Conservation (phyloP, 2,329 filamentous ascomycete species). For the Colletotrichum neosansevieriae region DNA sequence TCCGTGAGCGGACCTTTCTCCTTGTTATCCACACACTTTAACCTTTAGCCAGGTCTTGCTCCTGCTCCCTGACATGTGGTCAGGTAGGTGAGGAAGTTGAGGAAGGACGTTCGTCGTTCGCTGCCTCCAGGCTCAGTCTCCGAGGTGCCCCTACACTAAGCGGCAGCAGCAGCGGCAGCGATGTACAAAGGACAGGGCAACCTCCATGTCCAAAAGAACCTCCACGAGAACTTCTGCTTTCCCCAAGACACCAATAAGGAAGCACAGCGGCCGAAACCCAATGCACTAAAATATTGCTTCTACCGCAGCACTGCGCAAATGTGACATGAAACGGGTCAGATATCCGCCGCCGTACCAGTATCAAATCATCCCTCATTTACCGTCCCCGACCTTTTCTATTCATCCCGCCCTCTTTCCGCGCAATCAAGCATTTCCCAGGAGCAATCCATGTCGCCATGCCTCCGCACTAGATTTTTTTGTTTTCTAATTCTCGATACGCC, state of each 20-base stretch:
- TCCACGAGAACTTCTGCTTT: background rate
- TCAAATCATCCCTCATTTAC: conserved; percentile 4
- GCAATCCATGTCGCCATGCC: too few relatives aligned
- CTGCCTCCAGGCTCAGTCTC: background rate
- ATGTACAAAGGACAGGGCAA: background rate
- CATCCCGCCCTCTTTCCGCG: too few relatives aligned
- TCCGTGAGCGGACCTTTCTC: conserved; percentile 7
- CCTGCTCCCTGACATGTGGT: background rate
- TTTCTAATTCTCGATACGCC: too few relatives aligned
- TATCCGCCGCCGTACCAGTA: conserved; percentile 26
- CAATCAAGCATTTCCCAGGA: too few relatives aligned
- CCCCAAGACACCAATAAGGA: background rate
- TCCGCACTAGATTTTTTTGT: too few relatives aligned
- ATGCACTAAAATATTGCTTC: background rate
- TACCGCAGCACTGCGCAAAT: background rate
- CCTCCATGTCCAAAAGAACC: conserved; percentile 7
- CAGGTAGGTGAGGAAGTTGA: too few relatives aligned
- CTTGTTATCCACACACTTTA: conserved; percentile 3
- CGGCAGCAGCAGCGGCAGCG: background rate
- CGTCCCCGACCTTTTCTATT: background rate
- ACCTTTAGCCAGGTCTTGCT: background rate
- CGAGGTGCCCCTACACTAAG: too few relatives aligned
- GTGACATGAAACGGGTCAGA: conserved; percentile 35
- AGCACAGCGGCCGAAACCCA: background rate
- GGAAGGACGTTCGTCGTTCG: too few relatives aligned